Conservation (phyloP, 2,329 filamentous ascomycete genomes). For the Pseudogymnoascus sp. region DNA sequence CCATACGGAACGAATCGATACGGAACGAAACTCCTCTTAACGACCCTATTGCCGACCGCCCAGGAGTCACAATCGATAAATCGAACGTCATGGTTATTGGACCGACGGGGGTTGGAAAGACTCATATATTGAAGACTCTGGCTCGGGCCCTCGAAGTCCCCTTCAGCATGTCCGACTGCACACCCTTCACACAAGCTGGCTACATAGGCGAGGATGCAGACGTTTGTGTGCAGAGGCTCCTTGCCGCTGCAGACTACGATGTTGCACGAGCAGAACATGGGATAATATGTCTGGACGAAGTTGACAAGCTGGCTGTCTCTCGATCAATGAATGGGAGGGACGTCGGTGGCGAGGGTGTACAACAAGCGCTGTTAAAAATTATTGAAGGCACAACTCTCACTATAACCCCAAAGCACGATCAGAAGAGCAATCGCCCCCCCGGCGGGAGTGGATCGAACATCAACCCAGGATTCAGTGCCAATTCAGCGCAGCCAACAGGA, state of each 20-base stretch:
- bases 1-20: background rate
- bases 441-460: constrained; percentile 15
- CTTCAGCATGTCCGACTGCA: constrained; percentile 92
- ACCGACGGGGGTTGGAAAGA: constrained; percentile 92
- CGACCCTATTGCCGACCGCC: constrained; percentile 15
- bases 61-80: constrained; percentile 60
- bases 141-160: constrained; percentile 91
- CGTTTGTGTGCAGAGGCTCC: constrained; percentile 78
- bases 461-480: constrained; percentile 14
- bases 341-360: constrained; percentile 91
- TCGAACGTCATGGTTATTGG: constrained; percentile 88
- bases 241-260: constrained; percentile 86
- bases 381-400: constrained; percentile 93
- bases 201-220: constrained; percentile 99
- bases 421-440: constrained; percentile 32
- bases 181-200: constrained; percentile 88
- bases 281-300: constrained; percentile 92
- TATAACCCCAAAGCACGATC: constrained; percentile 73
- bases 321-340: constrained; percentile 68
- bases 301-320: constrained; percentile 77
- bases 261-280: constrained; percentile 76
- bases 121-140: constrained; percentile 82
- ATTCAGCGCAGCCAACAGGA: constrained; percentile 15
- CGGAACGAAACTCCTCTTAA: background rate
- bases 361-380: constrained; percentile 90